Percentiles rank a stretch among this genome's conserved stretches.
These are phyloP conservation scores for Aspergillus leporis DNA, from an alignment of 495 filamentous ascomycete species.

Conservation along the genomic window DNA sequence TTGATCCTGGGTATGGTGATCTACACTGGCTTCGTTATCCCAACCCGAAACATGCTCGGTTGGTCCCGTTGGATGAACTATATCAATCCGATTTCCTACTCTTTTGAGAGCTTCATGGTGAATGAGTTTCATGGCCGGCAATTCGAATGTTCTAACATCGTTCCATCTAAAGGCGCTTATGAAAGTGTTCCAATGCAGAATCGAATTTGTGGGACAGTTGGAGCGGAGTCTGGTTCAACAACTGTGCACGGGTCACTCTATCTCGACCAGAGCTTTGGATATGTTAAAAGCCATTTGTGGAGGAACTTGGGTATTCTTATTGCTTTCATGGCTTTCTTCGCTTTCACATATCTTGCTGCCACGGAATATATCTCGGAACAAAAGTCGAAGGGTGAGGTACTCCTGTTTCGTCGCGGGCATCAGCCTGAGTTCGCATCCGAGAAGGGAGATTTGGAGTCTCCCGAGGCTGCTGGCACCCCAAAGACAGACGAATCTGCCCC, in stretches of 20 bases:
- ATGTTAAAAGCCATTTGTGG: constrained; percentile 55
- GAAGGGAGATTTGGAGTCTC: not conserved
- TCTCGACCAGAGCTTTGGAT: constrained; percentile 47
- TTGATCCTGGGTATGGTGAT: constrained; percentile 36
- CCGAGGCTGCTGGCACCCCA: not conserved
- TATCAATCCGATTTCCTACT: constrained; percentile 63
- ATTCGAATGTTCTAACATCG: constrained; percentile 55
- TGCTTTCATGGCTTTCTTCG: constrained; percentile 55
- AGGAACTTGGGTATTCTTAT: constrained; percentile 55
- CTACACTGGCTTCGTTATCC: constrained; percentile 39
- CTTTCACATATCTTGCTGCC: constrained; percentile 35
- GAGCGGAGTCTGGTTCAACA: constrained; percentile 43
- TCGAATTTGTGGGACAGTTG: constrained; percentile 48
- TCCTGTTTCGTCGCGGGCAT: constrained; percentile 37
- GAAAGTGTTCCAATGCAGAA: constrained; percentile 10
- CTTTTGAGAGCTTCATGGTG: constrained; percentile 38
- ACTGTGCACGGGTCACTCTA: constrained; percentile 47
- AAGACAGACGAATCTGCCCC: constrained; percentile 5
- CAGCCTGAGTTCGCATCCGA: constrained; percentile 3
- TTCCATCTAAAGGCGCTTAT: constrained; percentile 43
- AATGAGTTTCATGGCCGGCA: constrained; percentile 55
- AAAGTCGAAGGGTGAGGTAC: constrained; percentile 41
- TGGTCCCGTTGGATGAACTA: constrained; percentile 52
- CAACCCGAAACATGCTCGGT: constrained; percentile 32
- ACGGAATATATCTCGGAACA: constrained; percentile 34